Conservation (phyloP, 768 basidiomycete genomes). For the Postia placenta region DNA sequence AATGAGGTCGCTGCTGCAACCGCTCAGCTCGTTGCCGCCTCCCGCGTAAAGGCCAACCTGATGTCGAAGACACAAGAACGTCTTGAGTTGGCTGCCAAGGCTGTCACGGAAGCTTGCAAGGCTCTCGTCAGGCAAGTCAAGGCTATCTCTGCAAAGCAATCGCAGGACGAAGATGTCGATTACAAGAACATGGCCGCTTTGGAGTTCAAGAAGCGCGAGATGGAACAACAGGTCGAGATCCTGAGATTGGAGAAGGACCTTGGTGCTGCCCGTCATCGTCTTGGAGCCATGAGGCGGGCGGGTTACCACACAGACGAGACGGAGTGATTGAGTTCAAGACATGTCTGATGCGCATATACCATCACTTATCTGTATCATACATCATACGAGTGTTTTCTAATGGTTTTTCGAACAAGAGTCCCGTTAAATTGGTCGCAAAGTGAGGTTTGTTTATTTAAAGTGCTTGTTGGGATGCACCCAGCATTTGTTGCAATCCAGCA, state of each 20-base stretch:
- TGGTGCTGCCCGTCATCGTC: constrained; percentile 73
- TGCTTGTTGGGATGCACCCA: no score
- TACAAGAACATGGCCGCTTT: constrained; percentile 90
- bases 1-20: constrained; percentile 98
- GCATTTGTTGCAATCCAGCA: no score
- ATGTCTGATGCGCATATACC: no score
- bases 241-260: constrained; percentile 94
- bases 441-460: no score
- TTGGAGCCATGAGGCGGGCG: constrained; percentile 83
- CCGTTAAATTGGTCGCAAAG: no score
- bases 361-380: constrained; percentile 2
- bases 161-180: constrained; percentile 69
- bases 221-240: constrained; percentile 99
- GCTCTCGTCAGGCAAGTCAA: constrained; percentile 96
- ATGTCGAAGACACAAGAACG: constrained; percentile 99
- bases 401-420: no score
- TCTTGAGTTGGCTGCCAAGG: constrained; percentile 93
- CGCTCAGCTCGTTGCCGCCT: constrained; percentile 97
- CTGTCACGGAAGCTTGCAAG: constrained; percentile 95
- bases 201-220: constrained; percentile 96
- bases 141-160: constrained; percentile 82
- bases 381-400: not conserved
- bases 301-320: constrained; percentile 83
- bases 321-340: constrained; percentile 9
- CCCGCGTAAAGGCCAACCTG: constrained; percentile 94